Percentiles rank a stretch among this genome's conserved stretches.
Evolutionary conservation across 352 stramenopile genomes (phyloP).

Genomic region (Plasmopara muralis): DNA sequence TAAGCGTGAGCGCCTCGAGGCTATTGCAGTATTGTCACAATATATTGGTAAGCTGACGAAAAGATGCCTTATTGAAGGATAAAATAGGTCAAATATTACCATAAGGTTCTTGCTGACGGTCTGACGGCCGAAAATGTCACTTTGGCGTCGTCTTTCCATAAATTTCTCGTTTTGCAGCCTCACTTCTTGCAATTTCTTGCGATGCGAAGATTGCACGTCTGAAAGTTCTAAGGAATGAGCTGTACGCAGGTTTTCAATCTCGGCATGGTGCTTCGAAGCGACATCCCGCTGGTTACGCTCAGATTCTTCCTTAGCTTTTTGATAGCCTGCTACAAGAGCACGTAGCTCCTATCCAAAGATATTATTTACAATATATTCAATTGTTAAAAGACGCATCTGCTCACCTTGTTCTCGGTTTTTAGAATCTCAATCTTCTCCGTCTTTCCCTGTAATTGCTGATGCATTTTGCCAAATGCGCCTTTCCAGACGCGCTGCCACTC

Average conservation of each 20-base stretch:
- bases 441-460: conserved; percentile 27
- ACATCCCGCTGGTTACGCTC: conserved; percentile 25
- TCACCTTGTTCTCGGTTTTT: conserved; percentile 40
- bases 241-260: conserved; percentile 38
- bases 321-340: conserved; percentile 28
- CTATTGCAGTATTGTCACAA: conserved; percentile 3
- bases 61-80: background rate
- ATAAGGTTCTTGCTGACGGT: conserved; percentile 1
- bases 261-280: conserved; percentile 29
- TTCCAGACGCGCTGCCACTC: conserved; percentile 70
- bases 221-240: conserved; percentile 47
- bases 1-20: conserved; percentile 8
- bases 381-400: background rate
- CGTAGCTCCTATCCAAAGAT: conserved; percentile 32
- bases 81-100: background rate
- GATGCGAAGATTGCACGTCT: conserved; percentile 37
- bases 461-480: conserved; percentile 61
- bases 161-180: conserved; percentile 36
- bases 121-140: conserved; percentile 1
- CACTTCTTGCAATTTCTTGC: conserved; percentile 43
- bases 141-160: conserved; percentile 28
- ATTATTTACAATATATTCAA: background rate
- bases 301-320: conserved; percentile 37
- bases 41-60: background rate
- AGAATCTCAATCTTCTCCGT: conserved; percentile 17